A percentile compares a stretch with the other conserved stretches of the same genome.
These are phyloP conservation scores for Sarocladium brachiariae DNA, from an alignment of 2,329 filamentous ascomycete genomes.

Conservation along the genomic window DNA sequence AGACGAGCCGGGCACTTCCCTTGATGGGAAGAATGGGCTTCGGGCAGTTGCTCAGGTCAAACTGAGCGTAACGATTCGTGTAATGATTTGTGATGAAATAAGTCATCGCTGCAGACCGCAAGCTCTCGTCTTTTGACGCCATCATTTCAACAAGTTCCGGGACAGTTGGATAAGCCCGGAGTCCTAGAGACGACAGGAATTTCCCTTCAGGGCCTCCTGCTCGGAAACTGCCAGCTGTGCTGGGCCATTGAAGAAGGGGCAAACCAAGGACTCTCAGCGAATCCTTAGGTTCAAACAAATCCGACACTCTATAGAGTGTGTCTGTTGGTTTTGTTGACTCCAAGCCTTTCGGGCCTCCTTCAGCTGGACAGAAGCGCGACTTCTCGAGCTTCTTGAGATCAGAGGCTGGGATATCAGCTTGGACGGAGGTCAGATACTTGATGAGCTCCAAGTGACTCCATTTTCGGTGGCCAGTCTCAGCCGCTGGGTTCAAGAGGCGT, in stretches of 20 bases:
- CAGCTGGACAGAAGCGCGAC: constrained; percentile 76
- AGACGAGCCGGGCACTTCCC: constrained; percentile 59
- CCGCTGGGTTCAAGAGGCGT: constrained; percentile 61
- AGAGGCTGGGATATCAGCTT: constrained; percentile 74
- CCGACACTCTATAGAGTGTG: constrained; percentile 62
- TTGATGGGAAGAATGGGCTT: constrained; percentile 68
- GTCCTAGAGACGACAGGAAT: constrained; percentile 67
- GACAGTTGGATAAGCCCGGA: constrained; percentile 64
- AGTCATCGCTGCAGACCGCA: constrained; percentile 64
- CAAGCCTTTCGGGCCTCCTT: constrained; percentile 50
- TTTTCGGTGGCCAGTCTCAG: constrained; percentile 48
- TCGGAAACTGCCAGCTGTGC: constrained; percentile 53
- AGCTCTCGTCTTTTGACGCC: constrained; percentile 47
- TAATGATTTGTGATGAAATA: constrained; percentile 82
- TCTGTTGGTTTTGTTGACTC: constrained; percentile 45
- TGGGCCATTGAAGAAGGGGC: constrained; percentile 78
- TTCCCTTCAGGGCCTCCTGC: constrained; percentile 62
- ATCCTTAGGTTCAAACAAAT: constrained; percentile 75
- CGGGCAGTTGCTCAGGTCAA: constrained; percentile 47
- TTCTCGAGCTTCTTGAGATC: constrained; percentile 74
- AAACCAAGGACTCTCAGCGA: constrained; percentile 62
- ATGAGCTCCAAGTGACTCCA: constrained; percentile 95
- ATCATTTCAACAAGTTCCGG: constrained; percentile 74
- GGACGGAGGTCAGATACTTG: constrained; percentile 86
- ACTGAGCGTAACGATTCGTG: constrained; percentile 65